Conservation (phyloP, 2,329 filamentous ascomycete species). For the Hypoxylon sp. region DNA sequence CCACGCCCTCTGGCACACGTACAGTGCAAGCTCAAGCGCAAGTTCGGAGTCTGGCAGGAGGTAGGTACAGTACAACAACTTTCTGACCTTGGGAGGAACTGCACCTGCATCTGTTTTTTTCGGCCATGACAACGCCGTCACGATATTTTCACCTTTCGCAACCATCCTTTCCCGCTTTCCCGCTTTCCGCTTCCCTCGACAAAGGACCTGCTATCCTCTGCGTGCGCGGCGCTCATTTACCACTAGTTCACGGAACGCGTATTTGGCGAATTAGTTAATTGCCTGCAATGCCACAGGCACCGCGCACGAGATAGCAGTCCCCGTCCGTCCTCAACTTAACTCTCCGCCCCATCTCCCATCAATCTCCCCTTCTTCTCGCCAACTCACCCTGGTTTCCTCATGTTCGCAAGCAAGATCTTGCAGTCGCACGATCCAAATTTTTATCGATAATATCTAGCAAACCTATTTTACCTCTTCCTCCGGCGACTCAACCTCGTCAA, state of each 20-base stretch:
- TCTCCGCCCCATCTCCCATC: slow-evolving; percentile 23
- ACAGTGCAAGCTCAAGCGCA: slow-evolving; percentile 22
- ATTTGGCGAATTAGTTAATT: slow-evolving; percentile 47
- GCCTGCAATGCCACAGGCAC: slow-evolving; percentile 49
- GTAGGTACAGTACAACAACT: slow-evolving; percentile 21
- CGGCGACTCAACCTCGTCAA: slow-evolving; percentile 21
- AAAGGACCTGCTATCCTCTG: slow-evolving; percentile 4
- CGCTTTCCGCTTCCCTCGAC: too few species aligned
- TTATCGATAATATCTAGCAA: slow-evolving; percentile 12
- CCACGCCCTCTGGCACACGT: slow-evolving; percentile 21
- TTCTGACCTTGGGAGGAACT: slow-evolving; percentile 28
- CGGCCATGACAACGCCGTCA: slow-evolving; percentile 49
- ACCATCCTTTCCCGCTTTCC: slow-evolving; percentile 32
- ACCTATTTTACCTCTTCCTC: slow-evolving; percentile 19
- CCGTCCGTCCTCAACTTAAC: slow-evolving; percentile 29
- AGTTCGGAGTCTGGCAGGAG: slow-evolving; percentile 6
- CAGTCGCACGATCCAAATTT: slow-evolving; percentile 28
- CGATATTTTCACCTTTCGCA: slow-evolving; percentile 38
- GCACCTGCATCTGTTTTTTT: slow-evolving; percentile 40
- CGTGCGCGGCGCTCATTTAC: slow-evolving; percentile 30
- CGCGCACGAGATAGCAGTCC: slow-evolving; percentile 45
- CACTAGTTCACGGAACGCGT: slow-evolving; percentile 30
- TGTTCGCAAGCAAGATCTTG: slow-evolving; percentile 31
- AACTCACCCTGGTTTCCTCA: slow-evolving; percentile 27
- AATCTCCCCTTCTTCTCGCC: slow-evolving; percentile 21